Evolutionary conservation across 495 filamentous ascomycete genomes (phyloP).

Genomic region (Xylaria cubensis): DNA sequence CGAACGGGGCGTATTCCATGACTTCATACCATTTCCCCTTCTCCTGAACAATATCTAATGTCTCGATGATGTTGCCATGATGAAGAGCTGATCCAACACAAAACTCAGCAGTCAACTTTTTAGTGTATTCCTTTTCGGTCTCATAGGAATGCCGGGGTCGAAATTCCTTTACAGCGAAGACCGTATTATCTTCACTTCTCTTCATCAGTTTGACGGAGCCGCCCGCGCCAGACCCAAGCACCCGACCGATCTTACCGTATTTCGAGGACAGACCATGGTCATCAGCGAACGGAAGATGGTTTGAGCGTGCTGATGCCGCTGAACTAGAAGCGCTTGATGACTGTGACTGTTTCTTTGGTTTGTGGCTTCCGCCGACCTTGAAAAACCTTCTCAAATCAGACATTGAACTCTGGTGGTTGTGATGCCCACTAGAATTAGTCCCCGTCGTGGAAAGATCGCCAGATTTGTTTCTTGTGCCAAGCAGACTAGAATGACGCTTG

Average conservation of each 20-base stretch:
- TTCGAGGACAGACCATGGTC: conserved; percentile 90
- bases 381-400: conserved; percentile 94
- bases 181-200: conserved; percentile 84
- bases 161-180: conserved; percentile 98
- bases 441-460: conserved; percentile 41
- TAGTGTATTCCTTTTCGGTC: conserved; percentile 91
- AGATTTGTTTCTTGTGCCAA: conserved; percentile 39
- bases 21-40: conserved; percentile 97
- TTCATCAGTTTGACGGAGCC: conserved; percentile 96
- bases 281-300: conserved; percentile 85
- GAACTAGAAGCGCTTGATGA: conserved; percentile 63
- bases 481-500: conserved; percentile 58
- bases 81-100: conserved; percentile 97
- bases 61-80: conserved; percentile 98
- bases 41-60: conserved; percentile 95
- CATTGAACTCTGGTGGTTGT: conserved; percentile 82
- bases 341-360: conserved; percentile 65
- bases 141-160: conserved; percentile 92
- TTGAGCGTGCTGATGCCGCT: conserved; percentile 63
- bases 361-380: conserved; percentile 67
- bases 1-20: conserved; percentile 98
- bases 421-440: conserved; percentile 59
- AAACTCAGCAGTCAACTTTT: conserved; percentile 99
- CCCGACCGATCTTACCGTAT: conserved; percentile 93
- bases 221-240: conserved; percentile 91